Evolutionary conservation across 129 eudicot genomes (phyloP), one percentile per base, ranked within the genome.

Genomic region (Flaveria sonorensis): DNA sequence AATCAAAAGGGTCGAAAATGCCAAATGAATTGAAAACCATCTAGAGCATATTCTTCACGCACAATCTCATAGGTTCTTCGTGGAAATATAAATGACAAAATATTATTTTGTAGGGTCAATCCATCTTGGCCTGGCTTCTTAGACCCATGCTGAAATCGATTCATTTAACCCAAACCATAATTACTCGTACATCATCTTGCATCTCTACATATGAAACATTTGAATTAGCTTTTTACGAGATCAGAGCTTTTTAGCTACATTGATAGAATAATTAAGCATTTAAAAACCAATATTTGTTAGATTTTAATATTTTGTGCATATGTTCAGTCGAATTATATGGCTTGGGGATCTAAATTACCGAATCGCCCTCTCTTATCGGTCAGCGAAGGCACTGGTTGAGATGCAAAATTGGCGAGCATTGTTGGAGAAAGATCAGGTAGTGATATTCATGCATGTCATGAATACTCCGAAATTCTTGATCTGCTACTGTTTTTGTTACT

Each of bases 381-480:
- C 98, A 52, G 97, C 92, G 11, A 91, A 86, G 78, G 98, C 98
- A 36, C 97, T 89, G 26, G 92, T 94, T 43, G 98, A 89, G 85
- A 94, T 94, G 98, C 98, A 94, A 84, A 94, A 90, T 73, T 94
- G 98, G 98, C 87, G 98, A 79, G 97, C 93, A 21, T 77, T 94
- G 67, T 83, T 94, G 69, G 98, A 91, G 69, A 94, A 83, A 71
- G 98, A 94, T 75, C 98, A 94, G 90, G 98, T 86, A 11, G 77
- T 10, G 32, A 46, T 26, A 53, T 63, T 46, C 43, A 19, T 51
- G 20, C 57, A 15, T 51, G 16, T 51, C 18, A 16, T 51, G n/a
- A 8, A 50, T 15, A 10, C 47, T 42, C 10, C 6, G 2, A 10
- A 10, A 42, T 42, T 42, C 2, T 42, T 42, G 3, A 13, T 50